Conservation (phyloP, 2,329 filamentous ascomycete species). For the Penicillium sp. region DNA sequence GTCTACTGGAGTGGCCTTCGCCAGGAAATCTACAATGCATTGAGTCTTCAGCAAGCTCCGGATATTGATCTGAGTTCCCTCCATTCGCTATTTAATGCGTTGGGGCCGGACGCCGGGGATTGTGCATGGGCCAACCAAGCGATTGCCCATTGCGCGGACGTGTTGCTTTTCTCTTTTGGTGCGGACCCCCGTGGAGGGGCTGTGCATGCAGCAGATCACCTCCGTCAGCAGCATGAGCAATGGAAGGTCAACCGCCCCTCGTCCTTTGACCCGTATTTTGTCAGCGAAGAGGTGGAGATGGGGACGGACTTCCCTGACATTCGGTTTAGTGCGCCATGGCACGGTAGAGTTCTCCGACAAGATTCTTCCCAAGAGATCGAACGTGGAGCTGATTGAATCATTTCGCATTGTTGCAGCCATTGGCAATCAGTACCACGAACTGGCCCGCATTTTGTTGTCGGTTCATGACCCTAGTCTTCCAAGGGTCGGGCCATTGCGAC, state of each 20-base stretch:
- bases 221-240: conserved; percentile 14
- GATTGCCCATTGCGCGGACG: conserved; percentile 28
- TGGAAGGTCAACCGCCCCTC: conserved; percentile 18
- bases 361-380: background rate
- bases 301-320: conserved; percentile 19
- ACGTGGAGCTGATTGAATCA: background rate
- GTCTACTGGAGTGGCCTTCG: conserved; percentile 25
- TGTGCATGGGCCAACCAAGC: conserved; percentile 42
- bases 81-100: conserved; percentile 23
- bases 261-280: conserved; percentile 23
- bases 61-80: conserved; percentile 24
- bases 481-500: conserved; percentile 14
- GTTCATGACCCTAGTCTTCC: conserved; percentile 17
- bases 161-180: conserved; percentile 25
- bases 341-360: conserved; percentile 18
- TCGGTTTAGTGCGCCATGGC: conserved; percentile 21
- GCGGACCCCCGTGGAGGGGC: conserved; percentile 8
- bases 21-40: conserved; percentile 33
- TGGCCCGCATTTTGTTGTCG: conserved; percentile 15
- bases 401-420: conserved; percentile 8
- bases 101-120: conserved; percentile 38
- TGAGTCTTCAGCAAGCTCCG: conserved; percentile 25
- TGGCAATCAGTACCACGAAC: conserved; percentile 22
- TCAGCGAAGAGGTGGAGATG: conserved; percentile 13
- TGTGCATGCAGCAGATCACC: conserved; percentile 12